Evolutionary conservation across 1,284 basidiomycete species (phyloP).

Genomic region (Tilletiopsis washingtonensis): DNA sequence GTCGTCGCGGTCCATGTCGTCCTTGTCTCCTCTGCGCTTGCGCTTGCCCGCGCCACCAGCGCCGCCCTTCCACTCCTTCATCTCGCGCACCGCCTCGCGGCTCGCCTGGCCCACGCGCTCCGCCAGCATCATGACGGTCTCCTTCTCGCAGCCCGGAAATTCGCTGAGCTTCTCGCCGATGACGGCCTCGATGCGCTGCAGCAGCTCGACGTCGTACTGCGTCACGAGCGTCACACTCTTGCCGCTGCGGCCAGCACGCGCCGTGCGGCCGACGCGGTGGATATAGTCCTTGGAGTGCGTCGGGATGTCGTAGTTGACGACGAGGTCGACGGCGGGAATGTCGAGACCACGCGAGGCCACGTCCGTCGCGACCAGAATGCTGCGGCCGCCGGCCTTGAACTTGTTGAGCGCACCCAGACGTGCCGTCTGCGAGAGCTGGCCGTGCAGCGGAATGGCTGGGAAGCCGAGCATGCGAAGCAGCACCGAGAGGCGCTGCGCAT

Average conservation of each 20-base stretch:
- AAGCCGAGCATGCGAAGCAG: slow-evolving; percentile 86
- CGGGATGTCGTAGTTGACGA: slow-evolving; percentile 97
- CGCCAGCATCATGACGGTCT: slow-evolving; percentile 76
- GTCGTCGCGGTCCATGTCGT: slow-evolving; percentile 45
- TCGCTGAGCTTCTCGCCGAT: slow-evolving; percentile 86
- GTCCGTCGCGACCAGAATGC: slow-evolving; percentile 89
- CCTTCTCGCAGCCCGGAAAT: slow-evolving; percentile 75
- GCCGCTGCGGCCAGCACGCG: slow-evolving; percentile 87
- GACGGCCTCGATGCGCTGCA: slow-evolving; percentile 75
- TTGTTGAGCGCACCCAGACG: slow-evolving; percentile 89
- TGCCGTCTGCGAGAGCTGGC: slow-evolving; percentile 86
- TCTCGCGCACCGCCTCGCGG: slow-evolving; percentile 69
- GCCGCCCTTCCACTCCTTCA: slow-evolving; percentile 34
- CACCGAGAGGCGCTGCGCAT: slow-evolving; percentile 81
- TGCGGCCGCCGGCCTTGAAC: slow-evolving; percentile 90
- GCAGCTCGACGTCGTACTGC: slow-evolving; percentile 94
- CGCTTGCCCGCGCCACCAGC: slow-evolving; percentile 36
- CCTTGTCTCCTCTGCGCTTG: slow-evolving; percentile 26
- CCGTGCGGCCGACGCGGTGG: slow-evolving; percentile 93
- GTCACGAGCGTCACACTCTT: slow-evolving; percentile 94
- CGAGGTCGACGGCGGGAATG: slow-evolving; percentile 90
- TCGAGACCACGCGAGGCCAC: slow-evolving; percentile 88
- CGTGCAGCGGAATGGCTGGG: slow-evolving; percentile 89
- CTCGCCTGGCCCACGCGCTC: slow-evolving; percentile 86
- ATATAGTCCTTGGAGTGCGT: slow-evolving; percentile 99